phyloP scores from a whole-genome alignment of 108 stramenopile species.

The Discostella stelligeroides region DNA sequence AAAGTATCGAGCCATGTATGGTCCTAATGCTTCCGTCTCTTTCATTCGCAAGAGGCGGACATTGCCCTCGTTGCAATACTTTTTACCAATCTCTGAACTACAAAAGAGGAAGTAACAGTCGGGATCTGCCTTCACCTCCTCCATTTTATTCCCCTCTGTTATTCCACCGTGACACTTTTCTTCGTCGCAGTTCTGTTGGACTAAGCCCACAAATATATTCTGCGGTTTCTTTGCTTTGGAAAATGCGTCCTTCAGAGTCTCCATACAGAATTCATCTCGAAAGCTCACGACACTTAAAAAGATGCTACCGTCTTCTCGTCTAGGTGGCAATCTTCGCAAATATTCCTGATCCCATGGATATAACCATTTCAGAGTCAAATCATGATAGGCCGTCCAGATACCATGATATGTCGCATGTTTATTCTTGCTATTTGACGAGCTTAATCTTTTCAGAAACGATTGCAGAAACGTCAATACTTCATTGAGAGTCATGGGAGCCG shows the following conservation, averaged over 20 bases:
- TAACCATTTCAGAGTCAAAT: slow-evolving; percentile 71
- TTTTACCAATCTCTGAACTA: slow-evolving; percentile 60
- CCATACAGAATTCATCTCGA: slow-evolving; percentile 92
- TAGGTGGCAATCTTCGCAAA: slow-evolving; percentile 70
- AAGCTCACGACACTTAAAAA: slow-evolving; percentile 93
- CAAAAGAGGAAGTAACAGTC: slow-evolving; percentile 82
- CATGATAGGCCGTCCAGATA: slow-evolving; percentile 87
- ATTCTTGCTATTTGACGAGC: slow-evolving; percentile 51
- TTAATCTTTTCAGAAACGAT: slow-evolving; percentile 68
- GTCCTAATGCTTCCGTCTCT: slow-evolving; percentile 92
- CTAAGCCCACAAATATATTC: slow-evolving; percentile 87
- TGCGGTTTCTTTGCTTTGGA: slow-evolving; percentile 88
- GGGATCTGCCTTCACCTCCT: slow-evolving; percentile 70
- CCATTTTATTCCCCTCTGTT: slow-evolving; percentile 59
- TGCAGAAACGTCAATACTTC: slow-evolving; percentile 70
- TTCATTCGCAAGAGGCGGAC: slow-evolving; percentile 84
- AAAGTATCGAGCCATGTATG: slow-evolving; percentile 93
- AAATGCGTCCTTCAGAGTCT: slow-evolving; percentile 86
- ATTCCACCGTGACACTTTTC: slow-evolving; percentile 74
- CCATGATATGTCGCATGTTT: slow-evolving; percentile 71
- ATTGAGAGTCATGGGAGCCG: slow-evolving; percentile 76
- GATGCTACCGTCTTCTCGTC: slow-evolving; percentile 77
- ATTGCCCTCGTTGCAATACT: slow-evolving; percentile 62
- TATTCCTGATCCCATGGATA: slow-evolving; percentile 87
- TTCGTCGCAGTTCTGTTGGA: slow-evolving; percentile 94